phyloP scores from a whole-genome alignment of 176 grass and related monocot genomes.

The Eleusine coracana region DNA sequence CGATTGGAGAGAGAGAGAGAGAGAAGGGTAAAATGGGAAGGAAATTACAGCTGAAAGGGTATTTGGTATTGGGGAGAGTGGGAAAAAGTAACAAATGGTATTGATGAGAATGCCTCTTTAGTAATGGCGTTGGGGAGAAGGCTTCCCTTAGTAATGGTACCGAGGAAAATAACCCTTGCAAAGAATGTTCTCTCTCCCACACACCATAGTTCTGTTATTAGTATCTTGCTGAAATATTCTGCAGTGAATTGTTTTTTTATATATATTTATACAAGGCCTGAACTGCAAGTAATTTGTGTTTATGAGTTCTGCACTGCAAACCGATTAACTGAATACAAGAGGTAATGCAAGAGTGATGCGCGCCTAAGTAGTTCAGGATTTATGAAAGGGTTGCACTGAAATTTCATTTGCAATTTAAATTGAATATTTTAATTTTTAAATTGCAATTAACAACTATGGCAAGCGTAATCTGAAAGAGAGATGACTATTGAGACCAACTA shows the following conservation, averaged over 20 bases:
- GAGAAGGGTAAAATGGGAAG: too few species aligned
- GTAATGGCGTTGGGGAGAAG: too few species aligned
- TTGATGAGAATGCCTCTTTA: too few species aligned
- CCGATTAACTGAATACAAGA: background rate
- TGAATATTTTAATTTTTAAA: background rate
- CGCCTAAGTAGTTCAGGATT: background rate
- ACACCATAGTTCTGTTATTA: background rate
- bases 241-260: background rate
- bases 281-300: background rate
- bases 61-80: too few species aligned
- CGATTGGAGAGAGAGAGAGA: too few species aligned
- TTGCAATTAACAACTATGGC: background rate
- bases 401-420: background rate
- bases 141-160: too few species aligned
- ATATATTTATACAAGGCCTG: background rate
- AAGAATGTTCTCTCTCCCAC: slow-evolving; percentile 47
- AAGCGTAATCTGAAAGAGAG: background rate
- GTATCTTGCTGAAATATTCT: background rate
- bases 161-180: too few species aligned
- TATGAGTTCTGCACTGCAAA: background rate
- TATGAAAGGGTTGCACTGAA: background rate
- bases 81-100: too few species aligned
- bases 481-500: background rate
- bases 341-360: background rate
- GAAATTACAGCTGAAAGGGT: too few species aligned